Evolutionary conservation across 345 rosid genomes (phyloP).

Genomic region (Eucalyptus victrix): DNA sequence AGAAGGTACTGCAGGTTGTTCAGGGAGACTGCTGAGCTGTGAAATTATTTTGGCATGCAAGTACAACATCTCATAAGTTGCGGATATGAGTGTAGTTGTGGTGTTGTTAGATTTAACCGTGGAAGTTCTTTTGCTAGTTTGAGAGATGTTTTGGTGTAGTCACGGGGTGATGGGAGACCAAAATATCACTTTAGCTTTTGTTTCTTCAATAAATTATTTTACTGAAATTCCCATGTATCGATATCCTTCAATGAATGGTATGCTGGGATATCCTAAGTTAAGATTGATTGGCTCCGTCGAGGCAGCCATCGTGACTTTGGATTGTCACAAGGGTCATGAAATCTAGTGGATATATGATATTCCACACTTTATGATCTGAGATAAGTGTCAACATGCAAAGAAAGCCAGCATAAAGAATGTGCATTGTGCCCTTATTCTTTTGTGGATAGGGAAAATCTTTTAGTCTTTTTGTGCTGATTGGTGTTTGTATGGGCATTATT

Average conservation of each 20-base stretch:
- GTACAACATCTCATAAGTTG: not conserved
- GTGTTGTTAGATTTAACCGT: not conserved
- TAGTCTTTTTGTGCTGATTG: not conserved
- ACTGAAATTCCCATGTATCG: too few relatives aligned
- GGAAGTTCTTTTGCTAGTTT: not conserved
- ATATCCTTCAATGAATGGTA: too few relatives aligned
- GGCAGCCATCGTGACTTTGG: too few relatives aligned
- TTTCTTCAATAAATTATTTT: not conserved
- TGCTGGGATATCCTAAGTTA: fast-evolving
- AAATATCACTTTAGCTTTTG: not conserved
- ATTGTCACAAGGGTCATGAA: too few relatives aligned
- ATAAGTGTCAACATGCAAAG: too few relatives aligned
- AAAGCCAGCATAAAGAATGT: fast-evolving
- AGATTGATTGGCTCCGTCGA: too few relatives aligned
- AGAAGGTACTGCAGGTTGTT: not conserved
- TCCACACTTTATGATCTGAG: too few relatives aligned
- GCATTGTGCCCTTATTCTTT: fast-evolving
- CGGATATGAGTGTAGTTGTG: not conserved
- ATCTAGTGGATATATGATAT: too few relatives aligned
- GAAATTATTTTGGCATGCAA: not conserved
- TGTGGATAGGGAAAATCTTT: too few relatives aligned
- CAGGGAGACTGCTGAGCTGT: not conserved
- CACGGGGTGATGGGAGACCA: not conserved
- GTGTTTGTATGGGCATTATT: not conserved
- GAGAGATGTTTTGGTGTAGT: not conserved